A percentile compares a stretch with the other conserved stretches of the same genome.
Evolutionary conservation across 805 yeast species (phyloP).

Genomic region (Ogataea angusta): DNA sequence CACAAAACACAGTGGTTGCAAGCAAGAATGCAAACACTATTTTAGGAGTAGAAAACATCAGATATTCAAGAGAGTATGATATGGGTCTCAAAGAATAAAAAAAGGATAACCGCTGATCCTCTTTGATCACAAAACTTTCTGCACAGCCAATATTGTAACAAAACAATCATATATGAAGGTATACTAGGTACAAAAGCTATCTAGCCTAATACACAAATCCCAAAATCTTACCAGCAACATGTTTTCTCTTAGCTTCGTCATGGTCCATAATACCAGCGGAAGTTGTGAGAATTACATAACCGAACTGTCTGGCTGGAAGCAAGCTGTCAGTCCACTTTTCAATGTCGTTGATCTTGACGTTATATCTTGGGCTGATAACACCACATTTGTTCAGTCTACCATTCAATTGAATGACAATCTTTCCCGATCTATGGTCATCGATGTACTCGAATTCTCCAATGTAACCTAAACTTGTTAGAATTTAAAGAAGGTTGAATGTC

Average conservation of each 20-base stretch:
- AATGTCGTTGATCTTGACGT: constrained; percentile 90
- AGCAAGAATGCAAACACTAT: constrained; percentile 6
- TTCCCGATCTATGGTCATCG: constrained; percentile 99
- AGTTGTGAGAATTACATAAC: constrained; percentile 96
- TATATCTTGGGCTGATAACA: constrained; percentile 98
- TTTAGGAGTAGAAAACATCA: constrained; percentile 4
- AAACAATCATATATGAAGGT: constrained; percentile 8
- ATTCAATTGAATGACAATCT: constrained; percentile 93
- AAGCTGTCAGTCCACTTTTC: constrained; percentile 99
- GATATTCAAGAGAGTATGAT: not conserved
- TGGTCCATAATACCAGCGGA: constrained; percentile 99
- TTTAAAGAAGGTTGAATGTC: constrained; percentile 37
- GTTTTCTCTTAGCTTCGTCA: constrained; percentile 99
- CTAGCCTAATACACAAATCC: constrained; percentile 85
- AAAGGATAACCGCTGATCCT: constrained; percentile 11
- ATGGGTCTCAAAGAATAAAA: not conserved
- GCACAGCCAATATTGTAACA: constrained; percentile 1
- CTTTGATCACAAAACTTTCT: not conserved
- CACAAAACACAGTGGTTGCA: constrained; percentile 10
- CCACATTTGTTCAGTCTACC: constrained; percentile 99
- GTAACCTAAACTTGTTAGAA: constrained; percentile 53
- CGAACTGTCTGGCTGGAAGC: constrained; percentile 99
- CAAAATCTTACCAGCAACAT: constrained; percentile 97
- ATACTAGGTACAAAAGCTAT: not conserved
- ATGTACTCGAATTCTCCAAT: constrained; percentile 98